Evolutionary conservation across 345 rosid genomes (phyloP).

Genomic region (Passiflora organensis): DNA sequence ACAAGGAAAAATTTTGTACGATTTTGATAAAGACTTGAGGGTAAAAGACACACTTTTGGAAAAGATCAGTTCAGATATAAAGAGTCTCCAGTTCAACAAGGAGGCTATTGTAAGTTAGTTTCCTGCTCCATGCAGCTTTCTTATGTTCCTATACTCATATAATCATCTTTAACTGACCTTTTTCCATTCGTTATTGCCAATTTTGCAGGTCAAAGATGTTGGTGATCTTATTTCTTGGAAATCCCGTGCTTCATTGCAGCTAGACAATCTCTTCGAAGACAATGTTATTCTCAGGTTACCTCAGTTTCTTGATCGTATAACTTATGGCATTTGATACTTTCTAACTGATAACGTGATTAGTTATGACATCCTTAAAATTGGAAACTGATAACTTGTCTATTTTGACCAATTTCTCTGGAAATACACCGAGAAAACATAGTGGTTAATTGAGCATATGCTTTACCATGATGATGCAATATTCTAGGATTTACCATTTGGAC

Average conservation of each 20-base stretch:
- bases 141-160: not conserved
- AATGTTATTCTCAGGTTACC: slow-evolving; percentile 56
- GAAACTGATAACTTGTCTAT: too few relatives aligned
- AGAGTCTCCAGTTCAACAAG: slow-evolving; percentile 40
- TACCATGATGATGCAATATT: too few relatives aligned
- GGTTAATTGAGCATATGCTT: too few relatives aligned
- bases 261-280: slow-evolving; percentile 42
- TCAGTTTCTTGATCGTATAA: too few relatives aligned
- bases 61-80: slow-evolving; percentile 50
- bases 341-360: too few relatives aligned
- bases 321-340: too few relatives aligned
- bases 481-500: too few relatives aligned
- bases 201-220: slow-evolving; percentile 62
- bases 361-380: too few relatives aligned
- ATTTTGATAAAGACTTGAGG: slow-evolving; percentile 54
- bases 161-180: not conserved
- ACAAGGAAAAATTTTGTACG: slow-evolving; percentile 67
- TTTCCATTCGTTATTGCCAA: slow-evolving; percentile 2
- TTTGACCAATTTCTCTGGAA: too few relatives aligned
- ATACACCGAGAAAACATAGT: too few relatives aligned
- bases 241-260: slow-evolving; percentile 39
- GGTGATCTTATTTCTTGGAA: slow-evolving; percentile 72
- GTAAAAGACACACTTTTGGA: slow-evolving; percentile 44
- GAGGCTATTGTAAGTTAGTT: slow-evolving; percentile 44
- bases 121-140: slow-evolving; percentile 5